Evolutionary conservation across 1,139 yeast genomes (phyloP), one percentile per base, ranked within the genome.

Genomic region (Candida frijolesensis): DNA sequence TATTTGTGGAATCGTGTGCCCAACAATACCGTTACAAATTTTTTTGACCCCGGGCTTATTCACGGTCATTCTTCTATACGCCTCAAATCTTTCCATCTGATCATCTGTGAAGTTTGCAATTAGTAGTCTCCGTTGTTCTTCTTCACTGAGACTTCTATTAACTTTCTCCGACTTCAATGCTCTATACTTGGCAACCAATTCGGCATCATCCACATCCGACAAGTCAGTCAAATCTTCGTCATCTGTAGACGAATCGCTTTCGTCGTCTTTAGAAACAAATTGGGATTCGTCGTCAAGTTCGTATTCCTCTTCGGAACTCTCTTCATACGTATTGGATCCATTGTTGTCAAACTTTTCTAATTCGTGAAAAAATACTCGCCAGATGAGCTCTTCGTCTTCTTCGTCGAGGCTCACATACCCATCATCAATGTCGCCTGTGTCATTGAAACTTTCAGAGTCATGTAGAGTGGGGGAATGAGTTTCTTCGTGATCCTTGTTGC

Each of bases 1-100:
- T 55, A 88, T 89, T 51, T 83, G 90, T 1, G 95, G 86, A n/a
- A 91, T 83, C 43, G 87, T 84, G 63, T 91, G 97, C 22, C 91
- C 91, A 45, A 89, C 72, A 0, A 88, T 88, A 12, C 87, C 82
- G 58, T 87, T 87, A 14, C 96, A 92, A 19, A 91, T 74, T 60
- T 87, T 89, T 65, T 89, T 89, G 12, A 92, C 89, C 2, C 91
- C 90, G 1, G 85, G 81, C 55, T 87, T 84, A 61, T 88, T 90
- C 46, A 94, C 72, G 34, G 90, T 87, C 50, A 96, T 87, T 57
- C 98, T 76, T 57, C 97, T 79, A 65, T 85, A 91, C 11, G 89
- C 89, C 63, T 91, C 97, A 66, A 91, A 92, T 47, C 97, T 70
- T 54, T 85, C 85, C 86, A 89, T 86, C 63, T 94, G 97, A 38